Evolutionary conservation across 2,329 filamentous ascomycete genomes (phyloP).

Genomic region (Microascus cirrosus): DNA sequence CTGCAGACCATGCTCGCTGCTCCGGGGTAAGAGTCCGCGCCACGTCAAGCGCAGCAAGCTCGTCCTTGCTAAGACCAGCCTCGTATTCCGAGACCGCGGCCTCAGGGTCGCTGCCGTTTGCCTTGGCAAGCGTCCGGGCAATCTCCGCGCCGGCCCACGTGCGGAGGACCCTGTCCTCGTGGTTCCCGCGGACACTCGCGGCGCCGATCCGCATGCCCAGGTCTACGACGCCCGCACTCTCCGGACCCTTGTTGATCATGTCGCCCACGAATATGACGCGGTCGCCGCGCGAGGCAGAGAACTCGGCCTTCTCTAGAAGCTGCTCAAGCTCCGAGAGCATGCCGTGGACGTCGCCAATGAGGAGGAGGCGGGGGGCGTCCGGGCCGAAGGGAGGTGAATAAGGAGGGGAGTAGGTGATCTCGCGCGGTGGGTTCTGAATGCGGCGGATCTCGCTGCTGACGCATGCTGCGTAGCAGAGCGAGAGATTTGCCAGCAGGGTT

Average conservation of each 20-base stretch:
- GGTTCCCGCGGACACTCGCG: conserved; percentile 79
- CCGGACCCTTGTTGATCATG: conserved; percentile 76
- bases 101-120: conserved; percentile 19
- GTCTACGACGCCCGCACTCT: conserved; percentile 67
- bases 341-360: conserved; percentile 90
- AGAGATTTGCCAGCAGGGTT: not conserved
- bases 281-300: conserved; percentile 36
- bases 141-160: not conserved
- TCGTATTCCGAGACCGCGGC: conserved; percentile 1
- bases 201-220: conserved; percentile 64
- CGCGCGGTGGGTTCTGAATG: not conserved
- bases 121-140: conserved; percentile 34
- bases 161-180: conserved; percentile 76
- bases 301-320: conserved; percentile 57
- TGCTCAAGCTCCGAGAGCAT: conserved; percentile 56
- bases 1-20: conserved; percentile 58
- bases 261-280: conserved; percentile 71
- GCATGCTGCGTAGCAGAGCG: not conserved
- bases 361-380: conserved; percentile 51
- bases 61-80: conserved; percentile 17
- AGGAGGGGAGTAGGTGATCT: not conserved
- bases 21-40: conserved; percentile 39
- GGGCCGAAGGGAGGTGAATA: conserved; percentile 6
- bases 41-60: conserved; percentile 36
- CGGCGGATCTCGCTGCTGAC: not conserved